Evolutionary conservation across 2,329 filamentous ascomycete genomes (phyloP).

Genomic region (Colletotrichum sp.): DNA sequence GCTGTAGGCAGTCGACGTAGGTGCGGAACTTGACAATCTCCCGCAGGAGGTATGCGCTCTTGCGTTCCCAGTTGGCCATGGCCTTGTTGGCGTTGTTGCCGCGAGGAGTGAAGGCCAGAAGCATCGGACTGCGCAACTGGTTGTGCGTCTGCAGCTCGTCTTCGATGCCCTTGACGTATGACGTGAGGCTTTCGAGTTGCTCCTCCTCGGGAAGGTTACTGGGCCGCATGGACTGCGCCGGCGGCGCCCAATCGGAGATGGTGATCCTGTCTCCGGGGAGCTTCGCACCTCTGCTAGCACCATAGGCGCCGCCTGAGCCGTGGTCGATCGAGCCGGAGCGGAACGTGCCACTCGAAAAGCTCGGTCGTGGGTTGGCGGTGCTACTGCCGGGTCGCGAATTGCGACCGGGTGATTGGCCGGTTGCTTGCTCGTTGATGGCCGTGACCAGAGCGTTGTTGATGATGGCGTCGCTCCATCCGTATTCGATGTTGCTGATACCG

Average conservation of each 20-base stretch:
- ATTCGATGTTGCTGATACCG: conserved; percentile 95
- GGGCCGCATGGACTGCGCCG: conserved; percentile 87
- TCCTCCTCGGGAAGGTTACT: conserved; percentile 80
- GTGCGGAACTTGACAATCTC: conserved; percentile 98
- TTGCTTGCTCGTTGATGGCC: conserved; percentile 54
- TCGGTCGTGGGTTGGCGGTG: conserved; percentile 44
- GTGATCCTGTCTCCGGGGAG: conserved; percentile 84
- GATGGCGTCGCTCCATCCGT: conserved; percentile 90
- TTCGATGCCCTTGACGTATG: conserved; percentile 86
- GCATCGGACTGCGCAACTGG: conserved; percentile 84
- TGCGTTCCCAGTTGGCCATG: conserved; percentile 97
- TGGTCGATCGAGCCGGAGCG: conserved; percentile 69
- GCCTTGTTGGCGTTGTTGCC: conserved; percentile 82
- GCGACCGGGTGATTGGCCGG: conserved; percentile 32
- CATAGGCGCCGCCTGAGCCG: conserved; percentile 26
- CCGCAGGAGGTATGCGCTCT: conserved; percentile 86
- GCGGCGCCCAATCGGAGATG: conserved; percentile 89
- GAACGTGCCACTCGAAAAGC: conserved; percentile 56
- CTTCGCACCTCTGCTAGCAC: conserved; percentile 55
- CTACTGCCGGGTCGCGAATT: conserved; percentile 58
- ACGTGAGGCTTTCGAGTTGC: conserved; percentile 75
- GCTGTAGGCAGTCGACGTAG: conserved; percentile 85
- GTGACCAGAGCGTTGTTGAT: conserved; percentile 66
- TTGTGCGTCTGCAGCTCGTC: conserved; percentile 88
- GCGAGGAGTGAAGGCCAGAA: conserved; percentile 86